Evolutionary conservation across 306 rosid genomes (phyloP).

Genomic region (Adenanthera pavonina): DNA sequence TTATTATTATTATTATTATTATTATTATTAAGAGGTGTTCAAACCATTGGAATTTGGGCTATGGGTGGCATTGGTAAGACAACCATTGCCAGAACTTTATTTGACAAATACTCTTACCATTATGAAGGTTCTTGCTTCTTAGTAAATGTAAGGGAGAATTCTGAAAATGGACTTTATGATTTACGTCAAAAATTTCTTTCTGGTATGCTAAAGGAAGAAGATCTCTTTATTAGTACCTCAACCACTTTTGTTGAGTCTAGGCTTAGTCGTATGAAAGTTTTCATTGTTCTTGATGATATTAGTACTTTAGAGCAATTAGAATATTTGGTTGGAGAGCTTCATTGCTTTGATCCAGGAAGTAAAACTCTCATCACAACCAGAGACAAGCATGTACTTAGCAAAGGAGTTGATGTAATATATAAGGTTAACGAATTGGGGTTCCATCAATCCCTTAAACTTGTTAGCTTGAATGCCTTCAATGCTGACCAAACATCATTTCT

Average conservation of each 20-base stretch:
- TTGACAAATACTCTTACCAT: not conserved
- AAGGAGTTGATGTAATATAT: not conserved
- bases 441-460: not conserved
- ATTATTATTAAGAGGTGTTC: not conserved
- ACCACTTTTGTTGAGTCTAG: not conserved
- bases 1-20: too few species aligned
- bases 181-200: not conserved
- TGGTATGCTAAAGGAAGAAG: not conserved
- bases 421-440: not conserved
- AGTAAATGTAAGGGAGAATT: not conserved
- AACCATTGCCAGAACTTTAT: not conserved
- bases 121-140: not conserved
- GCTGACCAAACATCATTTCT: not conserved
- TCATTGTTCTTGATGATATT: not conserved
- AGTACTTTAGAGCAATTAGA: not conserved
- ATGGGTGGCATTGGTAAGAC: not conserved
- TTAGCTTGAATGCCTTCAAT: constrained; percentile 3
- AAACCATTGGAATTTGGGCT: constrained; percentile 14
- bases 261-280: not conserved
- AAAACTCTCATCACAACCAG: not conserved
- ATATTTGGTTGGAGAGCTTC: not conserved
- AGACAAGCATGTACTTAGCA: not conserved
- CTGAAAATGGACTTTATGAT: not conserved
- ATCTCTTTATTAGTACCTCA: not conserved
- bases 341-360: not conserved